A percentile compares a stretch with the other conserved stretches of the same genome.
Evolutionary conservation across 164 flowering plant species (phyloP).

Genomic region (Pachysandra terminalis): DNA sequence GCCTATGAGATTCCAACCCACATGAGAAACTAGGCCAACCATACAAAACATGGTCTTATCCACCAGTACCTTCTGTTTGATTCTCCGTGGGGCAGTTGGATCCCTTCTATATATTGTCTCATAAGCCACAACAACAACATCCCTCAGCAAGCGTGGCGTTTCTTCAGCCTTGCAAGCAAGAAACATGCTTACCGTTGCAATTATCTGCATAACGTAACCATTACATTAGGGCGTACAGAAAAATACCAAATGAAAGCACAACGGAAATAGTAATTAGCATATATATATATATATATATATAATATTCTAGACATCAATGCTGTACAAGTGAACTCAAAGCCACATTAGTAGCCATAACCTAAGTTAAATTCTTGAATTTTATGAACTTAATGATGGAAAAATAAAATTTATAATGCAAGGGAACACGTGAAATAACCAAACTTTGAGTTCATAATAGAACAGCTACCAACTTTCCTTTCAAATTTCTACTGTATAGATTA

Average conservation of each 20-base stretch:
- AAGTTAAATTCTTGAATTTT: neutral
- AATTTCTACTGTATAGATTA: neutral
- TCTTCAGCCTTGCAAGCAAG: constrained; percentile 66
- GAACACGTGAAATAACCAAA: neutral
- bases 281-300: too few relatives aligned
- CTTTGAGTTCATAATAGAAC: neutral
- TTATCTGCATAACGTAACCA: constrained; percentile 34
- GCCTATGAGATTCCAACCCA: constrained; percentile 4
- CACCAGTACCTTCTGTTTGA: constrained; percentile 42
- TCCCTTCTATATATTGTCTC: constrained; percentile 43
- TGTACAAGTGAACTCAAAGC: neutral
- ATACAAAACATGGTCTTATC: constrained; percentile 2
- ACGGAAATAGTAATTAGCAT: too few relatives aligned
- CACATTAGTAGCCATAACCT: too few relatives aligned
- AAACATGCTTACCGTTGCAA: constrained; percentile 65
- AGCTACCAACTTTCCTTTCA: neutral
- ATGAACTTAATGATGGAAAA: neutral
- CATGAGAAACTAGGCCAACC: constrained; percentile 1
- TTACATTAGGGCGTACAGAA: neutral
- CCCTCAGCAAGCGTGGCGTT: constrained; percentile 46
- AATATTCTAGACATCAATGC: too few relatives aligned
- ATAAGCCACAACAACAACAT: constrained; percentile 53
- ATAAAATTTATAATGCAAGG: neutral
- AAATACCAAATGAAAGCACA: neutral
- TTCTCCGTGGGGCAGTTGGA: constrained; percentile 47